A percentile compares a stretch with the other conserved stretches of the same genome.
Conservation (phyloP, 2,329 filamentous ascomycete species). For the Curvularia lunata region DNA sequence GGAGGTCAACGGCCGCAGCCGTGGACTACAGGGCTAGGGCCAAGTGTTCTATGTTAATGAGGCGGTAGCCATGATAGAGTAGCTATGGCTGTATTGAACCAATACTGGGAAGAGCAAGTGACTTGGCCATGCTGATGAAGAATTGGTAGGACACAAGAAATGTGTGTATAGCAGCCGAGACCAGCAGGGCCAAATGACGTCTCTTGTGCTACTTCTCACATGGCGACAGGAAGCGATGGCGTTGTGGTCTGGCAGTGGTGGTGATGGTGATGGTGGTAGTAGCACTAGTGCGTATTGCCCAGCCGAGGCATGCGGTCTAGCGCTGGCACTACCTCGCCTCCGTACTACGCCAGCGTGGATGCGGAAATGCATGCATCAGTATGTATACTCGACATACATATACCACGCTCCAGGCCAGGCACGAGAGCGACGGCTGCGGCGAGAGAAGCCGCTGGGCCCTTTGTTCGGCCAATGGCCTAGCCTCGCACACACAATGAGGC, state of each 20-base stretch:
- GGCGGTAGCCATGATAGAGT: not conserved
- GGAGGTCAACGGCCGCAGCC: too few relatives aligned
- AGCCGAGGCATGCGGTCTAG: not conserved
- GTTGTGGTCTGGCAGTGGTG: not conserved
- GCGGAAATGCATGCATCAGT: not conserved
- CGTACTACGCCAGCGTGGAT: not conserved
- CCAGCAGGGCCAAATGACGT: too few relatives aligned
- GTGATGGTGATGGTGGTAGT: not conserved
- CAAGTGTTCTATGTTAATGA: not conserved
- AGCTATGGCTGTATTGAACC: not conserved
- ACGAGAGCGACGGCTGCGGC: not conserved
- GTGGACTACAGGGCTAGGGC: not conserved
- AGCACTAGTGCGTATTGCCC: not conserved
- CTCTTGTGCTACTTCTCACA: too few relatives aligned
- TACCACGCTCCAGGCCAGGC: not conserved
- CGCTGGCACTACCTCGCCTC: not conserved
- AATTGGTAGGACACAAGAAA: not conserved
- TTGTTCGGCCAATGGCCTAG: not conserved
- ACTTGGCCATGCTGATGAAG: not conserved
- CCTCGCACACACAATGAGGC: slow-evolving; percentile 1
- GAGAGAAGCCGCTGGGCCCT: slow-evolving; percentile 1
- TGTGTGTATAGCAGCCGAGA: too few relatives aligned
- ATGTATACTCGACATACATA: not conserved
- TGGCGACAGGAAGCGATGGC: not conserved
- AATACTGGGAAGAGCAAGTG: not conserved